A percentile compares a stretch with the other conserved stretches of the same genome.
Conservation (phyloP, 2,329 filamentous ascomycete genomes). For the Xylariaceae sp. region DNA sequence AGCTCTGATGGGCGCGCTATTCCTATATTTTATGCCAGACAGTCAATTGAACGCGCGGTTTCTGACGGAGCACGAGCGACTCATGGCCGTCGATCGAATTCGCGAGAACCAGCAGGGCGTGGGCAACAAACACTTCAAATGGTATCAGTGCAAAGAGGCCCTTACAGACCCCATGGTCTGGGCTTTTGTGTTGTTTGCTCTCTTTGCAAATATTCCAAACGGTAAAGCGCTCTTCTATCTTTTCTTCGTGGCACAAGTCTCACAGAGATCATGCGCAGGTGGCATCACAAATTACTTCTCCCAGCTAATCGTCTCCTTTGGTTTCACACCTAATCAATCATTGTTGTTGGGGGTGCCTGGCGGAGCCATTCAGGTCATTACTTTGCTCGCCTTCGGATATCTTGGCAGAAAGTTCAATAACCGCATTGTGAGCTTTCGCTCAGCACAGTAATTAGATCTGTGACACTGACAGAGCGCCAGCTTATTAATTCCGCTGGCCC, state of each 20-base stretch:
- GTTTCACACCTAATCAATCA: constrained; percentile 66
- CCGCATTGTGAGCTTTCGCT: constrained; percentile 50
- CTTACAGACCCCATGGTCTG: constrained; percentile 47
- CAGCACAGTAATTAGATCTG: background rate
- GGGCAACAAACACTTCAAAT: constrained; percentile 71
- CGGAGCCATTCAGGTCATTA: constrained; percentile 68
- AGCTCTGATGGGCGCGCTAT: constrained; percentile 52
- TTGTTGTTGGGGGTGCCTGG: constrained; percentile 69
- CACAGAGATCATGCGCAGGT: constrained; percentile 25
- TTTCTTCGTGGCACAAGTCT: background rate
- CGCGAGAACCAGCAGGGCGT: constrained; percentile 70
- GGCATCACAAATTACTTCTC: constrained; percentile 48
- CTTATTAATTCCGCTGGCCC: constrained; percentile 60
- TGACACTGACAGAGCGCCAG: constrained; percentile 27
- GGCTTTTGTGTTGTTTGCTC: constrained; percentile 43
- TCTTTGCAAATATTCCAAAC: constrained; percentile 47
- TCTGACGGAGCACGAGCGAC: constrained; percentile 63
- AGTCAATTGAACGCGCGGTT: constrained; percentile 48
- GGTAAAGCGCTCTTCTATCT: constrained; percentile 31
- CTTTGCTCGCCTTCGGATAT: constrained; percentile 55
- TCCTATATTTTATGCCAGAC: constrained; percentile 56
- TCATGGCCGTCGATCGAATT: constrained; percentile 60
- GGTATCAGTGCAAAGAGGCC: constrained; percentile 60
- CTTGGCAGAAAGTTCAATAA: constrained; percentile 62
- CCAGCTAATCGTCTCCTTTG: constrained; percentile 58